Evolutionary conservation across 352 stramenopile species (phyloP).

Genomic region (Poterioochromonas sp.): DNA sequence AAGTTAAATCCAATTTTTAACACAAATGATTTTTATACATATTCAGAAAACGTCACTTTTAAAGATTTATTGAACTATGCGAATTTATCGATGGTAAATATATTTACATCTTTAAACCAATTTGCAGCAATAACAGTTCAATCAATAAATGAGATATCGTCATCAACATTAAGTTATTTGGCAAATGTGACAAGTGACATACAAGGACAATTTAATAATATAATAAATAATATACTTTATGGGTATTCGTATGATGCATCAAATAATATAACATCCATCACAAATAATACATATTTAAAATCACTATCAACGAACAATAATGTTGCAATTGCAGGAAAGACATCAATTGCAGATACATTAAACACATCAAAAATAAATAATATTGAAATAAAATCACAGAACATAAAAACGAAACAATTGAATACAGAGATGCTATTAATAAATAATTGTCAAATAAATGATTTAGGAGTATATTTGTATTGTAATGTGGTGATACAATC

Average conservation of each 20-base stretch:
- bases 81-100: neutral
- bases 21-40: neutral
- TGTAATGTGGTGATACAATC: too few species aligned
- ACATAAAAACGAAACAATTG: neutral
- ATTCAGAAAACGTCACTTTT: neutral
- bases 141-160: neutral
- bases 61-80: neutral
- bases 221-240: neutral
- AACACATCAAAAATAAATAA: neutral
- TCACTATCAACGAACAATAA: neutral
- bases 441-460: neutral
- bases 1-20: neutral
- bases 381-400: neutral
- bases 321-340: neutral
- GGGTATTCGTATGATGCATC: neutral
- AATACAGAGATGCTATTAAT: neutral
- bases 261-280: too few species aligned
- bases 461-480: too few species aligned
- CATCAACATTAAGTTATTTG: neutral
- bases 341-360: neutral
- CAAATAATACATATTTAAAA: neutral
- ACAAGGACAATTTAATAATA: neutral
- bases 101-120: neutral
- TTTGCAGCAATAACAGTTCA: neutral
- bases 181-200: neutral